Conservation (phyloP, 1,284 basidiomycete genomes). For the Malassezia arunalokei region DNA sequence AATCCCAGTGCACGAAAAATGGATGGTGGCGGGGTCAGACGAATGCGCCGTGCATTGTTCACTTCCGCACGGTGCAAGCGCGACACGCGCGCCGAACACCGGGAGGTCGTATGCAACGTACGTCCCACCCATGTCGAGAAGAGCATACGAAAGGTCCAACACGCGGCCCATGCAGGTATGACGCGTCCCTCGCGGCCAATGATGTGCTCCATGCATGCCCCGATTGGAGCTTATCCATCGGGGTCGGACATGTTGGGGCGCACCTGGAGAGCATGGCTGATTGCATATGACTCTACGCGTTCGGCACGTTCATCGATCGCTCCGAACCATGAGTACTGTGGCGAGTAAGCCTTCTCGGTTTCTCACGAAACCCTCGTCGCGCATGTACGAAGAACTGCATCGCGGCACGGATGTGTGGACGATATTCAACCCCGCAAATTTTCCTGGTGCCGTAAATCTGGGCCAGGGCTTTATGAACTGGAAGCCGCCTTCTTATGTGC, state of each 20-base stretch:
- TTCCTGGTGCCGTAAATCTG: slow-evolving; percentile 41
- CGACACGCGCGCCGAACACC: too few relatives aligned
- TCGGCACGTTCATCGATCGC: not conserved
- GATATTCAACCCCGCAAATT: slow-evolving; percentile 39
- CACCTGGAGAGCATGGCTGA: too few relatives aligned
- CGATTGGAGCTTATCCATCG: too few relatives aligned
- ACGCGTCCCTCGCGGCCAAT: too few relatives aligned
- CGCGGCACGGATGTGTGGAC: slow-evolving; percentile 41
- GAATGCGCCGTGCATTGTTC: too few relatives aligned
- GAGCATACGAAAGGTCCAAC: too few relatives aligned
- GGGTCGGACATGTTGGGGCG: too few relatives aligned
- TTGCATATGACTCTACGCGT: not conserved
- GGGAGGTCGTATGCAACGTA: too few relatives aligned
- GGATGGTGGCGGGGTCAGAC: not conserved
- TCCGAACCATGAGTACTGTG: not conserved
- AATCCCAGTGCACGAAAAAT: not conserved
- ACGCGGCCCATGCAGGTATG: too few relatives aligned
- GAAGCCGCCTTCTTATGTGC: slow-evolving; percentile 32
- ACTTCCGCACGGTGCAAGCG: too few relatives aligned
- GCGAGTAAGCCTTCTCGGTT: slow-evolving; percentile 18
- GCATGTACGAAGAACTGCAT: slow-evolving; percentile 28
- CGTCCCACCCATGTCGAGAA: too few relatives aligned
- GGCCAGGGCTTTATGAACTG: slow-evolving; percentile 46
- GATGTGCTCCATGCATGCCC: too few relatives aligned
- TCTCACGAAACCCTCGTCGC: slow-evolving; percentile 18